These are phyloP conservation scores for Westerdykella ornata DNA, from an alignment of 2,329 filamentous ascomycete species.

Conservation along the genomic window DNA sequence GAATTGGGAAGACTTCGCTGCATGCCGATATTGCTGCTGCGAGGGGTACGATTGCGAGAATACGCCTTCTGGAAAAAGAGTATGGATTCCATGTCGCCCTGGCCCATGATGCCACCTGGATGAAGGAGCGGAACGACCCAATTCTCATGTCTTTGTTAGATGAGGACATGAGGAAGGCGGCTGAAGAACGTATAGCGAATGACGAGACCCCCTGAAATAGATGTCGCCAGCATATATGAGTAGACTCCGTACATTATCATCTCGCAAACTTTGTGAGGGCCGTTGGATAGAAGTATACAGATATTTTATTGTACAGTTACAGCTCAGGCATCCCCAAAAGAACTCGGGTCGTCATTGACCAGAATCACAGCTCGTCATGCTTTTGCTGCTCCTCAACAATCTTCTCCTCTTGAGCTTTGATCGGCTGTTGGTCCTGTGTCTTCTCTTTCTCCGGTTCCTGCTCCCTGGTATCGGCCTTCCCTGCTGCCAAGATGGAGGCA, in stretches of 20 bases:
- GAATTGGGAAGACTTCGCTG: conserved; percentile 18
- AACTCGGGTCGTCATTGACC: no score
- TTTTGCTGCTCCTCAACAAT: conserved; percentile 17
- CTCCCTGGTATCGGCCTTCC: conserved; percentile 15
- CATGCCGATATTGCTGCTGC: conserved; percentile 24
- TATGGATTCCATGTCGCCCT: conserved; percentile 24
- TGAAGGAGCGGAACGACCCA: conserved; percentile 19
- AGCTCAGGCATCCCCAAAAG: no score
- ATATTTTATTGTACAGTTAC: no score
- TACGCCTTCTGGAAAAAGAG: conserved; percentile 19
- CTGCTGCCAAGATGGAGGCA: conserved; percentile 40
- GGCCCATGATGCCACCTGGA: conserved; percentile 27
- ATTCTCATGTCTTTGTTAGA: conserved; percentile 28
- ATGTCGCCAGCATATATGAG: no score
- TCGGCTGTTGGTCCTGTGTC: conserved; percentile 19
- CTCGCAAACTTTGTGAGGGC: no score
- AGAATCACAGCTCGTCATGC: conserved; percentile 22
- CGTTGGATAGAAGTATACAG: no score
- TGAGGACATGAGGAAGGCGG: conserved; percentile 19
- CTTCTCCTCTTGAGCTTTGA: conserved; percentile 31
- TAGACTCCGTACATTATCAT: no score
- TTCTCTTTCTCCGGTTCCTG: conserved; percentile 9
- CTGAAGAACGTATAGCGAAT: conserved; percentile 14
- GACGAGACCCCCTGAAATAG: conserved; percentile 20
- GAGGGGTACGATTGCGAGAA: conserved; percentile 21